phyloP scores from a whole-genome alignment of 176 grass and related monocot species.

The Triticum timopheevii region DNA sequence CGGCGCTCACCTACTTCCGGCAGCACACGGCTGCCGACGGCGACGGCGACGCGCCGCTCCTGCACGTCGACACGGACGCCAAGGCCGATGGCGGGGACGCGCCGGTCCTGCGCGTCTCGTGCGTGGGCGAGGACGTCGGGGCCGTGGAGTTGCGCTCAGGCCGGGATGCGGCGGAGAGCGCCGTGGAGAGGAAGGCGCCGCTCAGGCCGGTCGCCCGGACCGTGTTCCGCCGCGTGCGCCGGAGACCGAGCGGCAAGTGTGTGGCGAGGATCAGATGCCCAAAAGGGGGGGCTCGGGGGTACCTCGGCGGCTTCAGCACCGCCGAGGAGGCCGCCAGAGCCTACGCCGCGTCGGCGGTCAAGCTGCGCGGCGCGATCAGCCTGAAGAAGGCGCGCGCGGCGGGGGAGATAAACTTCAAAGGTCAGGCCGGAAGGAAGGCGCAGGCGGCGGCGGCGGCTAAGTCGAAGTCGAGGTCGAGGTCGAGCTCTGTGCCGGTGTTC shows the following conservation, averaged over 20 bases:
- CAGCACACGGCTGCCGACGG: not conserved
- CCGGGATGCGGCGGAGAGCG: too few relatives aligned
- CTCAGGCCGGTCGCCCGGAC: not conserved
- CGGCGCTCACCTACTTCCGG: not conserved
- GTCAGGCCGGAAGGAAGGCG: not conserved
- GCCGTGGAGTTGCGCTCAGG: not conserved
- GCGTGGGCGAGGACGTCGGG: not conserved
- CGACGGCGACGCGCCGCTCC: too few relatives aligned
- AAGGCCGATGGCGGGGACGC: not conserved
- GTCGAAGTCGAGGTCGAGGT: not conserved
- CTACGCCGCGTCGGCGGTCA: constrained; percentile 35
- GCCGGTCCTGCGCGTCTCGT: not conserved
- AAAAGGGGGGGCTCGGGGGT: not conserved
- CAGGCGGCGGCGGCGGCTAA: not conserved
- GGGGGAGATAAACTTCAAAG: not conserved
- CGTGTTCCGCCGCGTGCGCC: not conserved
- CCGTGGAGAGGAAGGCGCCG: not conserved
- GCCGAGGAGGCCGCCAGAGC: constrained; percentile 70
- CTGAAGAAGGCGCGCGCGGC: not conserved
- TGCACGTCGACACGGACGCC: not conserved
- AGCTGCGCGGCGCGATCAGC: not conserved
- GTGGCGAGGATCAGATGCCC: not conserved
- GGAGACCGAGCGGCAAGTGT: not conserved
- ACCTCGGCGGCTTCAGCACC: constrained; percentile 73
- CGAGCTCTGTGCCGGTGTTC: not conserved